Evolutionary conservation across 140 eudicot species (phyloP).

Genomic region (Oenanthe javanica): DNA sequence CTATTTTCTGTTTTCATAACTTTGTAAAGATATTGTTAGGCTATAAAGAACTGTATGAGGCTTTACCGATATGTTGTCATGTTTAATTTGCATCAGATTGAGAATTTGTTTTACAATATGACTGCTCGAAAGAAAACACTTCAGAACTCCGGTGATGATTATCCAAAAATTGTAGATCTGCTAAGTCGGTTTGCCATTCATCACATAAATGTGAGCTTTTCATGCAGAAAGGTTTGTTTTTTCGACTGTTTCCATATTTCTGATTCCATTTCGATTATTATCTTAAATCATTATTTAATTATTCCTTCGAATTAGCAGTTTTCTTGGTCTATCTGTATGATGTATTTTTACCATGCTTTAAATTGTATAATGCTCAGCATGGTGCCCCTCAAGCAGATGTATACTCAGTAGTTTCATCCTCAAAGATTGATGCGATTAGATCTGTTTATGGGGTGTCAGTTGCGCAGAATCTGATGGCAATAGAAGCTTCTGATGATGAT

Average conservation of each 20-base stretch:
- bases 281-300: neutral
- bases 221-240: conserved; percentile 79
- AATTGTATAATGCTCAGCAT: conserved; percentile 39
- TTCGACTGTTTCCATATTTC: neutral
- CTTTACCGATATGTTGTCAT: conserved; percentile 10
- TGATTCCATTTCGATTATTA: neutral
- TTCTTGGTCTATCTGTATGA: neutral
- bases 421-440: conserved; percentile 89
- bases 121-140: conserved; percentile 85
- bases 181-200: conserved; percentile 91
- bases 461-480: conserved; percentile 61
- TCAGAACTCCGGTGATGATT: conserved; percentile 89
- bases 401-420: conserved; percentile 65
- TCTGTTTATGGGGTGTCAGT: conserved; percentile 83
- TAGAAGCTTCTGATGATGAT: conserved; percentile 70
- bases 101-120: conserved; percentile 91
- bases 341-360: neutral
- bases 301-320: neutral
- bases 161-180: conserved; percentile 80
- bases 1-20: neutral
- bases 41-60: neutral
- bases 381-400: conserved; percentile 85
- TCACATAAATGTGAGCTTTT: conserved; percentile 75
- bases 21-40: neutral
- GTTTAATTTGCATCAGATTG: conserved; percentile 44